phyloP scores from a whole-genome alignment of 164 flowering plant genomes.

The Berberis thunbergii region DNA sequence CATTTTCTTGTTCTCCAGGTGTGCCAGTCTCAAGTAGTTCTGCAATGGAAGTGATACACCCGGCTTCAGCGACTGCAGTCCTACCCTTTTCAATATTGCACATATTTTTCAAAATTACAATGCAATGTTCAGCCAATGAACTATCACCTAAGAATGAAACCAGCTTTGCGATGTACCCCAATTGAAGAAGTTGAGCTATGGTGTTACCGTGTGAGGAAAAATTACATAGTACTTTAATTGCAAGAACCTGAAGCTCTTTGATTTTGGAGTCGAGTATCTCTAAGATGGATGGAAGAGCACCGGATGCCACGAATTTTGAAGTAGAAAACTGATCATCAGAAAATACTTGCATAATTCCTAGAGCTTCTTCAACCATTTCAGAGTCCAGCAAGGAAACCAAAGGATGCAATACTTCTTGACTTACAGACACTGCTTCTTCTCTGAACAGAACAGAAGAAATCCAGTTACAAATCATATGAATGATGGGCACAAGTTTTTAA shows the following conservation, averaged over 20 bases:
- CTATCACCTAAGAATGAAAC: constrained; percentile 36
- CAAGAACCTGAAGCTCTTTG: constrained; percentile 25
- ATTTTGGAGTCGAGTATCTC: constrained; percentile 31
- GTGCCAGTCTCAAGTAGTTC: constrained; percentile 48
- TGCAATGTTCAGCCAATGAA: constrained; percentile 29
- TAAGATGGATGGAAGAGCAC: constrained; percentile 39
- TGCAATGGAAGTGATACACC: constrained; percentile 53
- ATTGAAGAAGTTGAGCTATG: constrained; percentile 24
- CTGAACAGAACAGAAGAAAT: constrained; percentile 27
- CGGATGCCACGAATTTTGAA: constrained; percentile 35
- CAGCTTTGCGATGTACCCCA: constrained; percentile 42
- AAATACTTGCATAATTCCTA: constrained; percentile 40
- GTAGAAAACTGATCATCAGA: constrained; percentile 26
- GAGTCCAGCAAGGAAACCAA: constrained; percentile 49
- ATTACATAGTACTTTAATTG: constrained; percentile 41
- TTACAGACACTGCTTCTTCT: constrained; percentile 18
- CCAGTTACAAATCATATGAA: neutral
- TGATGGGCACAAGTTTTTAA: neutral
- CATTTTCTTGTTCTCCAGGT: constrained; percentile 59
- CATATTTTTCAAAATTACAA: constrained; percentile 41
- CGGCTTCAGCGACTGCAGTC: constrained; percentile 38
- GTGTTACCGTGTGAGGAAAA: constrained; percentile 33
- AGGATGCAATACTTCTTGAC: constrained; percentile 35
- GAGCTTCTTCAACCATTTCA: constrained; percentile 40
- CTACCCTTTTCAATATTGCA: constrained; percentile 41